Evolutionary conservation across 768 basidiomycete species (phyloP), one percentile per base, ranked within the genome.

Genomic region (Pleurotus cornucopiae): DNA sequence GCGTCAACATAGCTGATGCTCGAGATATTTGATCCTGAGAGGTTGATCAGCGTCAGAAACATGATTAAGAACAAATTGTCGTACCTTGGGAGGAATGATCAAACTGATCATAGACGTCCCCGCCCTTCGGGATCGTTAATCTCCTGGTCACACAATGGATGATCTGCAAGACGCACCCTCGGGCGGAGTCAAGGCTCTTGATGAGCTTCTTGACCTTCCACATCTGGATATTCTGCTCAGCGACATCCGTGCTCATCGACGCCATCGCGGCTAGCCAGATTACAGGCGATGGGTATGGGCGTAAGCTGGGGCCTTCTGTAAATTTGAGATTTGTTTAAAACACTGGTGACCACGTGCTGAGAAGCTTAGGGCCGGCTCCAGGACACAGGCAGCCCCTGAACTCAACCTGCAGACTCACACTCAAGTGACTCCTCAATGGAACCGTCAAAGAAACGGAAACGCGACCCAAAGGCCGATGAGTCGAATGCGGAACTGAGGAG

Each of bases 131-230:
- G n/a, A 13, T 21, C n/a, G 20, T 44, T n/a, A 44, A 11, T 44
- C 41, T n/a, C 41, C 13, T 21, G 41, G 62, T 44, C 41, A 57
- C 59, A 43, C 30, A 41, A 56, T 55, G 55, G 48, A 39, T 18
- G 69, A 73, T 66, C 63, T 45, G 49, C 18, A 57, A 63, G 34
- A 69, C 73, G 40, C 51, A 89, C 88, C 94, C 94, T 81, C 93
- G 84, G 57, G 97, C 94, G 49, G 87, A 78, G 70, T 98, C 92
- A 74, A 98, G 85, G 74, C 91, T 94, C 82, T 94, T 94, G 78
- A 99, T 94, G 76, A 98, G 91, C 78, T 97, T 98, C 79, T 95
- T 94, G 75, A 96, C 88, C 77, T 97, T 94, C 95, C 91, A 90
- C 86, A 94, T 91, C 81, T 93, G 91, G 68, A 94, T 95, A 70